These are phyloP conservation scores for Hymenoscyphus linearis DNA, from an alignment of 2,329 filamentous ascomycete species.

Conservation along the genomic window DNA sequence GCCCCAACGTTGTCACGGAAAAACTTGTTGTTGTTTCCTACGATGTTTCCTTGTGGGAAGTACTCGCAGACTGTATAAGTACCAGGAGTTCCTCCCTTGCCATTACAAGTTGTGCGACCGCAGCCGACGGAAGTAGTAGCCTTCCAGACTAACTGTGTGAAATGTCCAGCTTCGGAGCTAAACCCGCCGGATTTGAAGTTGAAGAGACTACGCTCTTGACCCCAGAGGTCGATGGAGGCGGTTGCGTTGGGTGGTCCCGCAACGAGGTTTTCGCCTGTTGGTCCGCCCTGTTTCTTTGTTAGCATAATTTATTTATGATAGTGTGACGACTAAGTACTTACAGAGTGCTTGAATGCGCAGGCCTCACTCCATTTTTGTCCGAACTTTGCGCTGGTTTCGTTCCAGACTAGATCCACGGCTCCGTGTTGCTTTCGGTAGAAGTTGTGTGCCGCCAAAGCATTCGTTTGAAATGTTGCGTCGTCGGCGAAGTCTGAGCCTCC, in stretches of 20 bases:
- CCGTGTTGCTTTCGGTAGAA: conserved; percentile 58
- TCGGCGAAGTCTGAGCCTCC: conserved; percentile 37
- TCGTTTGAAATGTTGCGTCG: conserved; percentile 38
- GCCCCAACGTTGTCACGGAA: conserved; percentile 34
- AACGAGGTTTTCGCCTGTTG: conserved; percentile 71
- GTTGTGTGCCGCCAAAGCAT: conserved; percentile 63
- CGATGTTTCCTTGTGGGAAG: conserved; percentile 60
- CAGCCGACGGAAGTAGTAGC: conserved; percentile 56
- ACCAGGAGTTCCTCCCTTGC: conserved; percentile 39
- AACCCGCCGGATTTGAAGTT: conserved; percentile 54
- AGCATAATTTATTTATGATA: background rate
- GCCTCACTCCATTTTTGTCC: conserved; percentile 44
- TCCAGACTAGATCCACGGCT: conserved; percentile 56
- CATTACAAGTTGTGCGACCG: conserved; percentile 37
- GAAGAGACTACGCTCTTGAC: conserved; percentile 52
- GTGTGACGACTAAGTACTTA: conserved; percentile 22
- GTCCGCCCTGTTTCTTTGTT: conserved; percentile 41
- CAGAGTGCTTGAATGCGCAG: conserved; percentile 50
- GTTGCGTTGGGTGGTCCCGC: conserved; percentile 58
- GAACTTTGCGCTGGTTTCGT: conserved; percentile 53
- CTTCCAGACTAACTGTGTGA: conserved; percentile 70
- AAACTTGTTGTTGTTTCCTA: conserved; percentile 45
- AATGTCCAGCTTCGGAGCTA: conserved; percentile 58
- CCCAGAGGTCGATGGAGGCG: conserved; percentile 61
- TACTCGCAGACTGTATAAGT: conserved; percentile 70